These are phyloP conservation scores for Raphanus raphanistrum DNA, from an alignment of 345 rosid genomes.

Conservation along the genomic window DNA sequence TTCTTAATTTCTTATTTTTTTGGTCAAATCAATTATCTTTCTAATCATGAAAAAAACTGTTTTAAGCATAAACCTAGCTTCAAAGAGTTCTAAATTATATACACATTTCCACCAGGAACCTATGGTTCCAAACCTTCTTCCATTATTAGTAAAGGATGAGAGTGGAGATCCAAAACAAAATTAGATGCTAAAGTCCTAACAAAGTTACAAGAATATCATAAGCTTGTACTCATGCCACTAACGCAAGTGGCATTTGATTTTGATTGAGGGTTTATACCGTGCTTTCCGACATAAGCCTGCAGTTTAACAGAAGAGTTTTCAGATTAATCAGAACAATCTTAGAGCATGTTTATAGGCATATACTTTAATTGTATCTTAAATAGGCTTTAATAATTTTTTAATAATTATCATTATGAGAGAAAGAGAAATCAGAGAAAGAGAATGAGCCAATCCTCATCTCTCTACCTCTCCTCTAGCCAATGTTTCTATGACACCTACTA, in stretches of 20 bases:
- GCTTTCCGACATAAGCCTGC: slow-evolving; percentile 77
- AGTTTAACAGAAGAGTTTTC: slow-evolving; percentile 37
- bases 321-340: background rate
- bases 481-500: too few species aligned
- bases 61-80: slow-evolving; percentile 1
- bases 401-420: too few species aligned
- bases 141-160: slow-evolving; percentile 12
- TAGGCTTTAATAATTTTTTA: too few species aligned
- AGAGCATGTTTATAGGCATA: too few species aligned
- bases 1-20: too few species aligned
- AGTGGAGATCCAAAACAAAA: slow-evolving; percentile 4
- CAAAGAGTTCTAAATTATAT: slow-evolving; percentile 15
- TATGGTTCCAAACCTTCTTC: slow-evolving; percentile 24
- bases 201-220: slow-evolving; percentile 25
- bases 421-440: too few species aligned
- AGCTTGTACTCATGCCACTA: slow-evolving; percentile 9
- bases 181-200: slow-evolving; percentile 1
- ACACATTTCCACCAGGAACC: slow-evolving; percentile 7
- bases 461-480: too few species aligned
- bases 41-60: background rate
- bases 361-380: too few species aligned
- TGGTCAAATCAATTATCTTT: too few species aligned
- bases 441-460: too few species aligned
- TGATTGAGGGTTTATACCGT: slow-evolving; percentile 53
- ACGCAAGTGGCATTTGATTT: background rate